phyloP scores from a whole-genome alignment of 371 early-diverging fungal genomes.

The Actinomortierella wolfii region DNA sequence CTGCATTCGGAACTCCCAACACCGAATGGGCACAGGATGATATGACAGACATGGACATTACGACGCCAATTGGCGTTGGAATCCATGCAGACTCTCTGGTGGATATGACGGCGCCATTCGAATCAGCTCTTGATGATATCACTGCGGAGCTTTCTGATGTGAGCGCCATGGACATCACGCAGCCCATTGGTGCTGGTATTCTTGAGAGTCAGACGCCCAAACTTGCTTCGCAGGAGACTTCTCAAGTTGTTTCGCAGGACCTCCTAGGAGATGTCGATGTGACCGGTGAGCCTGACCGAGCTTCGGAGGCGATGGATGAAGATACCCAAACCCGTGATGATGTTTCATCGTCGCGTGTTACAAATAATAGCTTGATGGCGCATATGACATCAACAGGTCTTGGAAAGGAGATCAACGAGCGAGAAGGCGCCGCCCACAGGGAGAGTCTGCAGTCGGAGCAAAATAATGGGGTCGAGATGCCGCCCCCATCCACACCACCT shows the following conservation, averaged over 20 bases:
- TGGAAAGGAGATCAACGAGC: too few species aligned
- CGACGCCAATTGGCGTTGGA: conserved; percentile 30
- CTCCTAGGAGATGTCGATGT: too few species aligned
- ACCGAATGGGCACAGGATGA: too few species aligned
- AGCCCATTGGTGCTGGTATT: conserved; percentile 25
- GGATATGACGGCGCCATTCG: conserved; percentile 26
- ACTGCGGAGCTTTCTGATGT: conserved; percentile 23
- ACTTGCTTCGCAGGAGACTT: too few species aligned
- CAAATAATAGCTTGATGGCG: not conserved
- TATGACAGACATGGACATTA: conserved; percentile 10
- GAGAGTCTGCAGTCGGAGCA: too few species aligned
- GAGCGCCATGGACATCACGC: conserved; percentile 31
- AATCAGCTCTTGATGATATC: conserved; percentile 14
- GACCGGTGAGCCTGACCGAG: too few species aligned
- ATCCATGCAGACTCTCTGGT: conserved; percentile 30
- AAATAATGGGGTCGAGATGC: too few species aligned
- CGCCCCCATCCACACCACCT: too few species aligned
- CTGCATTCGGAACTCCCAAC: too few species aligned
- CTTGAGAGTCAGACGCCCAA: conserved; percentile 2
- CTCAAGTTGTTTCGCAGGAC: too few species aligned
- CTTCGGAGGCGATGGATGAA: not conserved
- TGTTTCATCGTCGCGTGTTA: not conserved
- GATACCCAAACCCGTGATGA: not conserved
- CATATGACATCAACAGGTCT: not conserved
- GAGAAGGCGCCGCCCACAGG: too few species aligned